A percentile compares a stretch with the other conserved stretches of the same genome.
These are phyloP conservation scores for Cladosporium sp. DNA, from an alignment of 2,329 filamentous ascomycete species.

Conservation along the genomic window DNA sequence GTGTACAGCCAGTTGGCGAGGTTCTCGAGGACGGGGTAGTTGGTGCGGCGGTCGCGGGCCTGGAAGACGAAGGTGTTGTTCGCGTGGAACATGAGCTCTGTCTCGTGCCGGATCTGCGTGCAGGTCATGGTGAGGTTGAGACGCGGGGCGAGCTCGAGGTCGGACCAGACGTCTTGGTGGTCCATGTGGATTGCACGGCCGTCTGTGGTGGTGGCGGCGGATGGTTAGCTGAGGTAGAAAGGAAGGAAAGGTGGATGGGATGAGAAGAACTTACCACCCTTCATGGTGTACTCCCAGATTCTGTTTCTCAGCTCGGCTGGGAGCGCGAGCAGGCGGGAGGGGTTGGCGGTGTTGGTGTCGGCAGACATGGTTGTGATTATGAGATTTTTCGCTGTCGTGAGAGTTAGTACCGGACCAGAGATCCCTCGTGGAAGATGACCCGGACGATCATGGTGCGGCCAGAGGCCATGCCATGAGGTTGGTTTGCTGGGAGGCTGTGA, in stretches of 20 bases:
- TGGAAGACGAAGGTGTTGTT: conserved; percentile 10
- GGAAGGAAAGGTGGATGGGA: neutral
- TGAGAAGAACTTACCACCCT: neutral
- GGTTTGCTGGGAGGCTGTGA: neutral
- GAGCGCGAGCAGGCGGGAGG: conserved; percentile 1
- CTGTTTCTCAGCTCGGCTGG: conserved; percentile 14
- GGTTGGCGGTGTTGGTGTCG: neutral
- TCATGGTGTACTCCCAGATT: conserved; percentile 7
- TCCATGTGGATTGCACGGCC: neutral
- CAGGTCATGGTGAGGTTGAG: conserved; percentile 29
- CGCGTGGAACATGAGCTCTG: conserved; percentile 1
- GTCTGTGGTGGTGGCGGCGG: neutral
- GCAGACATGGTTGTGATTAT: neutral
- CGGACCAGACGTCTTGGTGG: neutral
- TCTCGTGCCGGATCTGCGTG: conserved; percentile 31
- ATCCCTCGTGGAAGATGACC: neutral
- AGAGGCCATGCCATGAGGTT: neutral
- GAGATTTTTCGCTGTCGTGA: neutral
- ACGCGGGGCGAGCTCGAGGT: conserved; percentile 13
- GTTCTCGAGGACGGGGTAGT: neutral
- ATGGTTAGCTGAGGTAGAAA: neutral
- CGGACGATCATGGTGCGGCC: neutral
- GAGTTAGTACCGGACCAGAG: neutral
- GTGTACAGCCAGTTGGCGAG: conserved; percentile 5
- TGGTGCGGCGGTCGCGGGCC: neutral